phyloP scores from a whole-genome alignment of 441 rosid species.

The Breynia disticha region DNA sequence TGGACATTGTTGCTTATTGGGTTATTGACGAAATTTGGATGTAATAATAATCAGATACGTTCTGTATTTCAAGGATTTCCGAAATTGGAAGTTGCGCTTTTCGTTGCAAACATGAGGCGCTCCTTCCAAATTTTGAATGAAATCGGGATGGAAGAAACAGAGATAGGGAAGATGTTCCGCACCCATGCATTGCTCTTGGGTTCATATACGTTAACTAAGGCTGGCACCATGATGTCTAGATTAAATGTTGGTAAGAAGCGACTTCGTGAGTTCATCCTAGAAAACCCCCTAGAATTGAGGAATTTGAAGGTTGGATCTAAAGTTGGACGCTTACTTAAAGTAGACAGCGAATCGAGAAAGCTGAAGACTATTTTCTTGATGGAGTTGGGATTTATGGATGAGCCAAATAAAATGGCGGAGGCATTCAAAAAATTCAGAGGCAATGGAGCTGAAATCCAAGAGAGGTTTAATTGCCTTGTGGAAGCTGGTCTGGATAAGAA shows the following conservation, averaged over 20 bases:
- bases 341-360: constrained; percentile 18
- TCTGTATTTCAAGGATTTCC: constrained; percentile 43
- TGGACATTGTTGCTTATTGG: constrained; percentile 34
- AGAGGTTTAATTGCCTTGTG: constrained; percentile 55
- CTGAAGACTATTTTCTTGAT: constrained; percentile 51
- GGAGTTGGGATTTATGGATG: constrained; percentile 46
- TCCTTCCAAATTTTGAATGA: constrained; percentile 43
- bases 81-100: constrained; percentile 23
- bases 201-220: constrained; percentile 40
- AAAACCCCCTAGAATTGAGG: constrained; percentile 55
- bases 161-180: constrained; percentile 37
- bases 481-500: constrained; percentile 43
- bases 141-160: constrained; percentile 51
- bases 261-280: constrained; percentile 43
- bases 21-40: constrained; percentile 53
- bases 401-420: constrained; percentile 28
- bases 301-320: constrained; percentile 43
- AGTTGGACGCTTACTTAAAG: constrained; percentile 29
- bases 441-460: constrained; percentile 50
- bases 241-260: constrained; percentile 50
- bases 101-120: constrained; percentile 44
- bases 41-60: constrained; percentile 25
- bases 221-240: constrained; percentile 29
- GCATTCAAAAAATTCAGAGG: constrained; percentile 47
- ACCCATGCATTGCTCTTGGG: constrained; percentile 39